These are phyloP conservation scores for Fomitopsis palustris DNA, from an alignment of 1,284 basidiomycete genomes.

Conservation along the genomic window DNA sequence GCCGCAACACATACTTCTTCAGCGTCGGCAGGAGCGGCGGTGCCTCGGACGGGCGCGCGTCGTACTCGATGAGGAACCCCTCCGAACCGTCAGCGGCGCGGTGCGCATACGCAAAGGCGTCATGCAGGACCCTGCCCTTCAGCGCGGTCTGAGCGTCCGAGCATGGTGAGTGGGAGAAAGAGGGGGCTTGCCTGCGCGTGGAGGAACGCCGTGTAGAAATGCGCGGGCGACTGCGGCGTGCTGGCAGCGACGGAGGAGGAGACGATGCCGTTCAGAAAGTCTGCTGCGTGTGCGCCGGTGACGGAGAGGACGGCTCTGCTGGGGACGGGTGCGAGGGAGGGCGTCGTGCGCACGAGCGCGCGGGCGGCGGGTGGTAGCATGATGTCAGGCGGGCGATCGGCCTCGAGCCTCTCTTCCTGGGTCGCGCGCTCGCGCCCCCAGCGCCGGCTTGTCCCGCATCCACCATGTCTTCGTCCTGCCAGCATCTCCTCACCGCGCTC, in stretches of 20 bases:
- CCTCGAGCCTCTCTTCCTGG: not conserved
- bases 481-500: constrained; percentile 67
- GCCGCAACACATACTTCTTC: constrained; percentile 85
- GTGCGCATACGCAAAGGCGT: constrained; percentile 80
- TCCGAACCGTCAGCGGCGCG: constrained; percentile 42
- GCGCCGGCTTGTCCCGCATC: not conserved
- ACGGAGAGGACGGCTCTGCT: constrained; percentile 71
- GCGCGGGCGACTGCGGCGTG: constrained; percentile 40
- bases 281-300: constrained; percentile 77
- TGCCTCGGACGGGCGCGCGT: constrained; percentile 52
- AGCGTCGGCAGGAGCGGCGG: constrained; percentile 62
- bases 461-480: constrained; percentile 75
- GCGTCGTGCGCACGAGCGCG: constrained; percentile 44
- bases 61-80: constrained; percentile 76
- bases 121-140: constrained; percentile 88
- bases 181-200: constrained; percentile 74
- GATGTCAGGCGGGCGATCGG: not conserved
- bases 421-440: not conserved
- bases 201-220: constrained; percentile 79
- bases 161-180: not conserved
- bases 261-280: constrained; percentile 89
- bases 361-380: constrained; percentile 39
- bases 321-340: constrained; percentile 60
- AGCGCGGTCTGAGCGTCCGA: constrained; percentile 5
- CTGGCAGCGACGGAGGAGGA: constrained; percentile 50